Percentiles rank a stretch among this genome's conserved stretches.
phyloP scores from a whole-genome alignment of 1,284 basidiomycete species.

The Boletus albobrunnescens region DNA sequence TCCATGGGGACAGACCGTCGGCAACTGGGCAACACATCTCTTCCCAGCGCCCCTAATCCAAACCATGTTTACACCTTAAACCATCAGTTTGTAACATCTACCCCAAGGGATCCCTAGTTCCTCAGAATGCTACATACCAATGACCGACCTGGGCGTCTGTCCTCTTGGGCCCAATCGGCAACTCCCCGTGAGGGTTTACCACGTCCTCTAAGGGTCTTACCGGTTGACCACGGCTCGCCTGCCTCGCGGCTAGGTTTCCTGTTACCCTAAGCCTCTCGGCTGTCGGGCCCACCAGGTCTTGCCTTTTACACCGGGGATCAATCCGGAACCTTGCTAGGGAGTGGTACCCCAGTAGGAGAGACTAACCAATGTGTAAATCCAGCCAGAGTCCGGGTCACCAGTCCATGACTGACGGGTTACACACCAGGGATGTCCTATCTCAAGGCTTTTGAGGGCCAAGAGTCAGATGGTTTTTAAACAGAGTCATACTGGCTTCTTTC shows the following conservation, averaged over 20 bases:
- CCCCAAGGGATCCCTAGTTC: no score
- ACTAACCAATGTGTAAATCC: not conserved
- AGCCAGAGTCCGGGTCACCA: no score
- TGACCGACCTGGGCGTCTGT: no score
- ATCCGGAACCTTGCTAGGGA: not conserved
- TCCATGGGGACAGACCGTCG: no score
- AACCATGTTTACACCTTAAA: no score
- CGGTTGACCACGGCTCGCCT: not conserved
- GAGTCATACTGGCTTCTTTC: not conserved
- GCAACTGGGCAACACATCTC: not conserved
- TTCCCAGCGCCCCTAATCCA: no score
- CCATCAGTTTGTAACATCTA: no score
- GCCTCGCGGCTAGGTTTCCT: not conserved
- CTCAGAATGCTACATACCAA: no score
- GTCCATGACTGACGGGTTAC: no score
- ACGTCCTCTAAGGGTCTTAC: no score
- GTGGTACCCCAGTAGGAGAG: not conserved
- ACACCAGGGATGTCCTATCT: not conserved
- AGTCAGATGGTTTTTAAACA: not conserved
- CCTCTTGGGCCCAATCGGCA: not conserved
- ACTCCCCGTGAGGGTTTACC: not conserved
- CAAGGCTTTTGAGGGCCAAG: no score
- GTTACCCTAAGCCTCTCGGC: not conserved
- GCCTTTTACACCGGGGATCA: not conserved
- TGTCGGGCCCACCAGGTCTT: no score